Evolutionary conservation across 169 alveolate species (phyloP).

Genomic region (Plasmodium blacklocki): DNA sequence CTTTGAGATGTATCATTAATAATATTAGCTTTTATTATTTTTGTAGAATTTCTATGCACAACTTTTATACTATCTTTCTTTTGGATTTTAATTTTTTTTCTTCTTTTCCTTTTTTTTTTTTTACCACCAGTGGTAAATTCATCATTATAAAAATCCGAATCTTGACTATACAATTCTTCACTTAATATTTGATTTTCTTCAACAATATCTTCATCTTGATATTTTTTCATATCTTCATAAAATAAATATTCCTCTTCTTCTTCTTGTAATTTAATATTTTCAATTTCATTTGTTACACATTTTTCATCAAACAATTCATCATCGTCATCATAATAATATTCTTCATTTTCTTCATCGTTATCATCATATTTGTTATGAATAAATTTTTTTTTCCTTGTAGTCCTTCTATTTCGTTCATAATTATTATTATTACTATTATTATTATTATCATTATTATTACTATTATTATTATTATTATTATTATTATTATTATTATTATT

Average conservation of each 20-base stretch:
- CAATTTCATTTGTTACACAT: constrained; percentile 10
- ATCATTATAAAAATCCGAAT: constrained; percentile 32
- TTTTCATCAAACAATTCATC: constrained; percentile 53
- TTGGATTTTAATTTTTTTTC: not conserved
- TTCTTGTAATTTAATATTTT: too few relatives aligned
- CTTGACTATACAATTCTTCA: constrained; percentile 54
- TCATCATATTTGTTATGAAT: not conserved
- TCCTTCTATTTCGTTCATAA: not conserved
- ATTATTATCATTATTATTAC: not conserved
- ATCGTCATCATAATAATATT: constrained; percentile 15
- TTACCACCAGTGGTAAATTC: constrained; percentile 14
- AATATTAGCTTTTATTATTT: not conserved
- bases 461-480: not conserved
- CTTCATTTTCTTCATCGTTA: not conserved
- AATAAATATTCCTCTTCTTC: constrained; percentile 15
- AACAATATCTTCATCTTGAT: constrained; percentile 70
- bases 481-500: not conserved
- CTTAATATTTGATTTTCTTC: constrained; percentile 57
- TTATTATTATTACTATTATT: not conserved
- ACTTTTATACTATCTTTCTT: constrained; percentile 5
- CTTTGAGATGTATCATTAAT: not conserved
- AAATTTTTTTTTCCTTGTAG: not conserved
- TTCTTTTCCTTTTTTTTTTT: constrained; percentile 22
- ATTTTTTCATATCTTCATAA: constrained; percentile 10
- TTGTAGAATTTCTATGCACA: not conserved